phyloP scores from a whole-genome alignment of 257 asterid species.

The Galeopsis tetrahit region DNA sequence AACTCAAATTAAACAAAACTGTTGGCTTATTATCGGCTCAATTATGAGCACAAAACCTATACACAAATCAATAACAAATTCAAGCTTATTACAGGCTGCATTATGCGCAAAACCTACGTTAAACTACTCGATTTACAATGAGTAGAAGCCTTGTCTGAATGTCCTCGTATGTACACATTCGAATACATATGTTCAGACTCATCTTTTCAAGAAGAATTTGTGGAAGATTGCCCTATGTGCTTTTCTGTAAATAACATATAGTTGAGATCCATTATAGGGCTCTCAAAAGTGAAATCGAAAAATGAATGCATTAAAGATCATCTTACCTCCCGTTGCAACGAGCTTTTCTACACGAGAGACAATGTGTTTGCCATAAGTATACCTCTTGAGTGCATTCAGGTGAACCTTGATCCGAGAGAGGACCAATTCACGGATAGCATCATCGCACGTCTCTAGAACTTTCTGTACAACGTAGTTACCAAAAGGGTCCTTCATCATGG shows the following conservation, averaged over 20 bases:
- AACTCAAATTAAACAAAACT: constrained; percentile 14
- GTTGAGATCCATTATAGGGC: background rate
- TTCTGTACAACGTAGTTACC: constrained; percentile 91
- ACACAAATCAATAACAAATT: constrained; percentile 29
- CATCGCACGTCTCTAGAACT: constrained; percentile 90
- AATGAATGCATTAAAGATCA: background rate
- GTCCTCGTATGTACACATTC: constrained; percentile 39
- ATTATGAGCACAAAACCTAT: constrained; percentile 32
- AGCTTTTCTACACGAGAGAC: constrained; percentile 90
- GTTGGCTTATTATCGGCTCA: constrained; percentile 39
- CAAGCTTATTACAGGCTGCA: constrained; percentile 35
- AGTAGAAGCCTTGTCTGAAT: constrained; percentile 23
- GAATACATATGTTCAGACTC: constrained; percentile 2
- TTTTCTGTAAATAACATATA: constrained; percentile 42
- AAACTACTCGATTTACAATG: constrained; percentile 29
- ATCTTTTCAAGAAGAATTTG: constrained; percentile 34
- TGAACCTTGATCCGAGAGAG: constrained; percentile 85
- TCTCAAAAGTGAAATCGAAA: background rate
- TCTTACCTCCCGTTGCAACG: constrained; percentile 76
- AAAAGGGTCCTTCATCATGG: constrained; percentile 94
- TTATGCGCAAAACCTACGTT: constrained; percentile 16
- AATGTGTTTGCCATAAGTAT: constrained; percentile 91
- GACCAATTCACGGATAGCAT: constrained; percentile 65
- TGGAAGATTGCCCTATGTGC: constrained; percentile 48
- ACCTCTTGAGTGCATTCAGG: constrained; percentile 73